Percentiles rank a stretch among this genome's conserved stretches.
phyloP scores from a whole-genome alignment of 73 alveolate genomes.

The Uronychia setigera region DNA sequence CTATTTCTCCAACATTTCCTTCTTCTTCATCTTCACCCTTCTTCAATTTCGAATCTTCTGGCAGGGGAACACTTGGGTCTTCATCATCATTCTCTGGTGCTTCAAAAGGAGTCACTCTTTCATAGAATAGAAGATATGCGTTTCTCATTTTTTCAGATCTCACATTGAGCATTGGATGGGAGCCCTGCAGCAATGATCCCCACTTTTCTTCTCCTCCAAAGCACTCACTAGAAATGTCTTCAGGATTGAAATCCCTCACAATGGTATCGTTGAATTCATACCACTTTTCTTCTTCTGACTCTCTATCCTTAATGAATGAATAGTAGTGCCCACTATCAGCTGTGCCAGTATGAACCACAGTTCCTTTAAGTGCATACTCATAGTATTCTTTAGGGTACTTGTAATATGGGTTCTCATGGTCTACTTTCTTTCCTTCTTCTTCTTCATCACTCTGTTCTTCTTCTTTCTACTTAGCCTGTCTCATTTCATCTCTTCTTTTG shows the following conservation, averaged over 20 bases:
- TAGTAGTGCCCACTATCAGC: conserved; percentile 99
- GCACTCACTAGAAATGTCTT: conserved; percentile 86
- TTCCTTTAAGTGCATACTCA: conserved; percentile 90
- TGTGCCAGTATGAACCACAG: conserved; percentile 96
- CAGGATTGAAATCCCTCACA: conserved; percentile 84
- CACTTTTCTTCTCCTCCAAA: conserved; percentile 90
- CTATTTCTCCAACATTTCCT: conserved; percentile 1
- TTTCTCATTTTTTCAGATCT: conserved; percentile 78
- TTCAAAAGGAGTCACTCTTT: conserved; percentile 60
- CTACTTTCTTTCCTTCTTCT: conserved; percentile 19
- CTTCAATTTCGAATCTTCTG: neutral
- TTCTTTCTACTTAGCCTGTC: conserved; percentile 41
- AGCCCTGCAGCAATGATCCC: conserved; percentile 27
- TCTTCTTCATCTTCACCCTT: neutral
- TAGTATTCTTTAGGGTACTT: conserved; percentile 83
- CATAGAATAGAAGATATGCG: conserved; percentile 90
- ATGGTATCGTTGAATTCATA: conserved; percentile 91
- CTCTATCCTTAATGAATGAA: conserved; percentile 92
- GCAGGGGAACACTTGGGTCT: neutral
- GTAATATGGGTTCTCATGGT: conserved; percentile 22
- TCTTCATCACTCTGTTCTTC: conserved; percentile 49
- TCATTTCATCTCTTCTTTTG: conserved; percentile 77
- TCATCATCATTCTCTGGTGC: conserved; percentile 21
- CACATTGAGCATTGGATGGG: conserved; percentile 27
- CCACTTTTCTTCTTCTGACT: conserved; percentile 77